Evolutionary conservation across 2,329 filamentous ascomycete species (phyloP), one percentile per base, ranked within the genome.

Genomic region (Fusarium sp.): DNA sequence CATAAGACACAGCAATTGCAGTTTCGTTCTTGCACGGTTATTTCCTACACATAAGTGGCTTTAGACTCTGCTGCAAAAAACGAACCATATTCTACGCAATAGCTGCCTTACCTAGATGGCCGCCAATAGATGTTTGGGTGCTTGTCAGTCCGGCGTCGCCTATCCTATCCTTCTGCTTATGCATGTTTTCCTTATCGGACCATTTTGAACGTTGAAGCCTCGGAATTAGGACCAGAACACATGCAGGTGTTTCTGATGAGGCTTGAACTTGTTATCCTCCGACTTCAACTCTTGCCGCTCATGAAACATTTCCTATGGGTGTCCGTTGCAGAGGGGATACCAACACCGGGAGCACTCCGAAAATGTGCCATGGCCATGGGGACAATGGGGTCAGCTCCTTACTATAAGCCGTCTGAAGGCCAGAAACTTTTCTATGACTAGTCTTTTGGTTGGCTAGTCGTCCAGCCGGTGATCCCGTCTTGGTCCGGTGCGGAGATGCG

Each of bases 21-120:
- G 11, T 34, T n/a, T 3, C 30, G 16, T 7, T 13, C 13, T 15
- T 44, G 10, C 15, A 44, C 23, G 41, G 9, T n/a, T 44, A 4
- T 8, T 28, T 38, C 4, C 23, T 23, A 15, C 8, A 46, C 16
- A 67, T 67, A 38, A 44, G 65, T 38, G 65, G 65, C 63, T 63
- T 37, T 47, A 63, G 28, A 41, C 63, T 67, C 49, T 40, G 6
- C 12, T 63, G 28, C 10, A 34, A 31, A 23, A 37, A 34, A 3
- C 15, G 34, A 9, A 20, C 11, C 13, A 23, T 33, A 13, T 23
- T 3, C 8, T 30, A 6, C 12, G 49, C 16, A 13, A 20, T 2
- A 37, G 23, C 31, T 11, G 12, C 23, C 26, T n/a, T 18, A 26
- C 11, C n/a, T 5, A 12, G 33, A 26, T 33, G 30, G 28, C 61